A percentile compares a stretch with the other conserved stretches of the same genome.
Evolutionary conservation across 2,329 filamentous ascomycete genomes (phyloP).

Genomic region (Xylaria sp.): DNA sequence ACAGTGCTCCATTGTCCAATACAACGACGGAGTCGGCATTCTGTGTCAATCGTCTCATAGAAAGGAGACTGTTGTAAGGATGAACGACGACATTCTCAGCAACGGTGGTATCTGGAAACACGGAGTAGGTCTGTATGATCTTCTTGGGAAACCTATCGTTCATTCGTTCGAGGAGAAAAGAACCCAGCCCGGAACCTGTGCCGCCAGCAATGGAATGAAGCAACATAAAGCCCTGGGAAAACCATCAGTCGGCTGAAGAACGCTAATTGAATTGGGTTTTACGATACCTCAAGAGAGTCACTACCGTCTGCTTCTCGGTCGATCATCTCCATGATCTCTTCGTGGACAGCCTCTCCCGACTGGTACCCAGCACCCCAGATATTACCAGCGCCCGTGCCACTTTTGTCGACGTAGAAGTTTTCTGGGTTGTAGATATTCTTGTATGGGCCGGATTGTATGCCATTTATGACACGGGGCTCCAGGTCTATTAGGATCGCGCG

Average conservation of each 20-base stretch:
- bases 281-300: slow-evolving; percentile 85
- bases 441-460: slow-evolving; percentile 93
- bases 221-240: slow-evolving; percentile 88
- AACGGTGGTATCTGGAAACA: slow-evolving; percentile 93
- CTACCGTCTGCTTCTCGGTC: slow-evolving; percentile 98
- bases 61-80: slow-evolving; percentile 95
- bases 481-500: slow-evolving; percentile 94
- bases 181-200: slow-evolving; percentile 94
- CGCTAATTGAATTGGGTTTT: not conserved
- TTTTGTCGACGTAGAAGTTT: slow-evolving; percentile 97
- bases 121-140: slow-evolving; percentile 98
- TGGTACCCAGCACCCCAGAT: slow-evolving; percentile 99
- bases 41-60: slow-evolving; percentile 90
- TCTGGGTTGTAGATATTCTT: slow-evolving; percentile 99
- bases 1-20: slow-evolving; percentile 93
- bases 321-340: slow-evolving; percentile 99
- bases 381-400: slow-evolving; percentile 93
- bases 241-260: slow-evolving; percentile 13
- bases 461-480: slow-evolving; percentile 91
- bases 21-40: slow-evolving; percentile 98
- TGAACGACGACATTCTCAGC: slow-evolving; percentile 93
- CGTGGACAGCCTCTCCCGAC: slow-evolving; percentile 88
- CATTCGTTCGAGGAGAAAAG: slow-evolving; percentile 91
- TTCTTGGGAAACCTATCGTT: slow-evolving; percentile 99
- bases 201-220: slow-evolving; percentile 97